Evolutionary conservation across 805 yeast species (phyloP), one percentile per base, ranked within the genome.

Genomic region (Metschnikowia gruessii): DNA sequence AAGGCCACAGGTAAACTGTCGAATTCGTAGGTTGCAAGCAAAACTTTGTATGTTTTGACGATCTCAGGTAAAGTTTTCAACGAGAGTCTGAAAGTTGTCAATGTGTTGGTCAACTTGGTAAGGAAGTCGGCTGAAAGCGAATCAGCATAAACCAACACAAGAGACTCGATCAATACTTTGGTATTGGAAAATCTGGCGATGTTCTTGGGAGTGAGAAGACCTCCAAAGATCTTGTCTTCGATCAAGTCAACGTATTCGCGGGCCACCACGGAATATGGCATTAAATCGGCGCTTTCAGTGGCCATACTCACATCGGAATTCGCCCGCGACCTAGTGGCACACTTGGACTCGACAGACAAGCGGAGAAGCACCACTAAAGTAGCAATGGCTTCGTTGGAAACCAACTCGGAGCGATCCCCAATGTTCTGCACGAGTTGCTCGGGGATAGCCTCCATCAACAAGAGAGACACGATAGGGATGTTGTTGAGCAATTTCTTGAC

Each of bases 401-500:
- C 89, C 17, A 72, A 62, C 7, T 72, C 75, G 49, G 78, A 71
- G 28, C 67, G 53, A 61, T 79, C 83, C 34, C 66, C 58, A 19
- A 76, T 45, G 35, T 70, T 48, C 13, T 26, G 47, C 11, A 76
- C 54, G 3, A 79, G 43, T 1, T 49, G 48, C 6, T 56, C 62
- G 45, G 71, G 65, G 11, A 68, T 58, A 1, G 46, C 36, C 2
- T 59, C 47, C 17, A 21, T n/a, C 45, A 71, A 74, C 8, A 77
- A 49, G 2, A 53, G 35, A 5, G 70, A 61, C 1, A 59, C 46
- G 1, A 49, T 43, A 2, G 82, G 79, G 42, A 66, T 68, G 1
- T 58, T 52, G 2, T 56, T 57, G n/a, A 76, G 63, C 12, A 77
- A 46, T 0, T 72, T 57, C 15, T 70, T 61, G 7, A 76, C 56